Evolutionary conservation across 2,329 filamentous ascomycete species (phyloP), one percentile per base, ranked within the genome.

Genomic region (Xylariaceae sp.): DNA sequence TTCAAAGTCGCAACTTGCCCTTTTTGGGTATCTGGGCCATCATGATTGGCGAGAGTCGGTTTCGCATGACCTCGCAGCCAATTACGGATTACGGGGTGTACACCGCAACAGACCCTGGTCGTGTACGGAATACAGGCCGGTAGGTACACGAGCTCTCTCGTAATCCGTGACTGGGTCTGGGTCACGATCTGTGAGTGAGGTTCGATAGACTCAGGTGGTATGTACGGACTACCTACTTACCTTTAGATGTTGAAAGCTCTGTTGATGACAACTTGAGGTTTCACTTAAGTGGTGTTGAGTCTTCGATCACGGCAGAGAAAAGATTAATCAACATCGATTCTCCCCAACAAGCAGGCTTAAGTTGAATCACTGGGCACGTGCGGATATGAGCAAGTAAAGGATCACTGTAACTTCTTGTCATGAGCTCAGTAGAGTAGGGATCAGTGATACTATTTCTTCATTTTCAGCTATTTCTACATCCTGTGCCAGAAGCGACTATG

Each of bases 41-140:
- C 48, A n/a, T 64, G 62, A 66, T 66, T 66, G 64, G 63, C 53
- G 30, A 48, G n/a, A 42, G 23, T 0, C 3, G 9, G 6, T 48
- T 48, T 48, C 7, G 45, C 45, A 17, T 17, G 47, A 23, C 9
- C 15, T 11, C 13, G 47, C 47, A 30, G 47, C 47, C 47, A 49
- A 49, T 49, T 9, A 49, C 47, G 15, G 23, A 30, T 30, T 30
- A 30, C 23, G 23, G 23, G 23, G 23, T 30, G 23, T 30, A 30
- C 23, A 30, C 7, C 10, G 17, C 47, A 18, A 49, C 4, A 30
- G 6, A 18, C 17, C 17, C 15, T 49, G 17, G 17, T 49, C 47
- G 47, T 30, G 2, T 49, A 42, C 37, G 13, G 37, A 18, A 18
- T 18, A 18, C 17, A 18, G 17, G 37, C 37, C 9, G 5, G 37